A percentile compares a stretch with the other conserved stretches of the same genome.
phyloP scores from a whole-genome alignment of 305 asterid species.

The Rubia tinctorum region DNA sequence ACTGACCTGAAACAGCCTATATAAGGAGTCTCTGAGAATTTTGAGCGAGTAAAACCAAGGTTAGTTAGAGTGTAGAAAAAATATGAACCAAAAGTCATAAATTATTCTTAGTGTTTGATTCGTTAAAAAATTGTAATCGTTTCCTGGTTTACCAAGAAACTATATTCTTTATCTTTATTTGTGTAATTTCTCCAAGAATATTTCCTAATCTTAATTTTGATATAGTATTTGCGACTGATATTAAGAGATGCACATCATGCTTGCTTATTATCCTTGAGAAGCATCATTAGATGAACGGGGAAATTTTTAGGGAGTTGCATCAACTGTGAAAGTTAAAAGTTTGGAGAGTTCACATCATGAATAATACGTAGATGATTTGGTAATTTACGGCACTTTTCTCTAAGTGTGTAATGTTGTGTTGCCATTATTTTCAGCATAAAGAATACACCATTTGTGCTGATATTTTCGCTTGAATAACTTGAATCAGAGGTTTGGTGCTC shows the following conservation, averaged over 20 bases:
- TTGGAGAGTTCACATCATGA: not conserved
- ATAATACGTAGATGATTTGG: not conserved
- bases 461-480: conserved; percentile 26
- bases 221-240: not conserved
- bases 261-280: not conserved
- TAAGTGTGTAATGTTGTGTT: not conserved
- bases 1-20: not conserved
- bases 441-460: conserved; percentile 8
- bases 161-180: too few relatives aligned
- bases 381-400: not conserved
- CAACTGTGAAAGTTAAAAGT: not conserved
- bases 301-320: not conserved
- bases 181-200: too few relatives aligned
- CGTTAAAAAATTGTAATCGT: not conserved
- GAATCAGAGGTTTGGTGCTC: conserved; percentile 69
- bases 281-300: not conserved
- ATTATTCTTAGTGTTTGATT: not conserved
- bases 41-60: not conserved
- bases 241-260: not conserved
- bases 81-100: not conserved
- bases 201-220: not conserved
- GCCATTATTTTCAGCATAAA: not conserved
- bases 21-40: not conserved
- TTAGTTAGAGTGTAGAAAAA: not conserved
- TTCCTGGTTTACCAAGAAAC: not conserved